Percentiles rank a stretch among this genome's conserved stretches.
Evolutionary conservation across 108 stramenopile species (phyloP).

Genomic region (Pseudonitzschia delicatissima): DNA sequence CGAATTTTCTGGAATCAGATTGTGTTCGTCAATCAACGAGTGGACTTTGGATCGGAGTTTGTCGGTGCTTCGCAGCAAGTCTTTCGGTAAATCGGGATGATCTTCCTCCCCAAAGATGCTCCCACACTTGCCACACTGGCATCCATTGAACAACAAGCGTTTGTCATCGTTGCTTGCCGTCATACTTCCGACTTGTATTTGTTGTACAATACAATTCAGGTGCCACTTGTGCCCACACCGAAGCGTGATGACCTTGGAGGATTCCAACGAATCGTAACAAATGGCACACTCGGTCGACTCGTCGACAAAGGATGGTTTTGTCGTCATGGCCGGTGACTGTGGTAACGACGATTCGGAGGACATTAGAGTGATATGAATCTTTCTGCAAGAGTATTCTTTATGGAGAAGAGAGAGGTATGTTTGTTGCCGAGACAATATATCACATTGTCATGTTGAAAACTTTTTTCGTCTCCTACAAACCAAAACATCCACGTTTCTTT

Average conservation of each 20-base stretch:
- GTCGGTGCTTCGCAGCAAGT: constrained; percentile 53
- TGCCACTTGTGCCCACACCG: constrained; percentile 66
- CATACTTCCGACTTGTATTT: constrained; percentile 28
- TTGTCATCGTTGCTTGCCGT: constrained; percentile 41
- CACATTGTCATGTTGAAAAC: too few species aligned
- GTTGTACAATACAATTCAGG: constrained; percentile 42
- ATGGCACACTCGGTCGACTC: constrained; percentile 68
- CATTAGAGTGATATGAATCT: too few species aligned
- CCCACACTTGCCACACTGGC: constrained; percentile 67
- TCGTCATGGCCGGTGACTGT: too few species aligned
- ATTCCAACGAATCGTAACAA: constrained; percentile 42
- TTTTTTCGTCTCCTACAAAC: too few species aligned
- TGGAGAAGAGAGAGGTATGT: too few species aligned
- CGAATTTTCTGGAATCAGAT: not conserved
- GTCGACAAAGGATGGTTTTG: too few species aligned
- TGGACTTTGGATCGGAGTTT: constrained; percentile 52
- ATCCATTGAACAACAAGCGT: constrained; percentile 59
- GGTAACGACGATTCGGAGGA: too few species aligned
- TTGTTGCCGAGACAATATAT: too few species aligned
- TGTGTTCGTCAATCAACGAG: constrained; percentile 33
- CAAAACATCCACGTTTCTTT: too few species aligned
- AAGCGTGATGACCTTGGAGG: constrained; percentile 34
- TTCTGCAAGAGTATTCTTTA: too few species aligned
- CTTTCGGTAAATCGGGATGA: constrained; percentile 25
- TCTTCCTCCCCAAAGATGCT: constrained; percentile 46